Evolutionary conservation across 106 monocot species (phyloP), one percentile per base, ranked within the genome.

Genomic region (Allium fistulosum): DNA sequence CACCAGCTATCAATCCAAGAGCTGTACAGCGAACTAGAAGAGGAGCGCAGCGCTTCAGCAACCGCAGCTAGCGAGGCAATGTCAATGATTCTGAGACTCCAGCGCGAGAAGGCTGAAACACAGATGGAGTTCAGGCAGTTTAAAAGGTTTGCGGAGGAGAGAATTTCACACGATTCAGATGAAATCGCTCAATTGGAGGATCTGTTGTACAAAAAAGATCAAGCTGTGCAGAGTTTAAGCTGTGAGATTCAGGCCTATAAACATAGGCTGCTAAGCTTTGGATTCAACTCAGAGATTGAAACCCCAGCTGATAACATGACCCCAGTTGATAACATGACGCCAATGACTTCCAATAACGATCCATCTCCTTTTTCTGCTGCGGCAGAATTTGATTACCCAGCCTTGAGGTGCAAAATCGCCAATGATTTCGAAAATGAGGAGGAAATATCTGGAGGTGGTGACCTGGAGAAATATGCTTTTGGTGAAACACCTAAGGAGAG

Each of bases 51-150:
- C 68, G 67, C 75, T 10, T 26, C 75, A 15, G 58, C 68, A 9
- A 60, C 75, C 51, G 67, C 75, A 13, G 68, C 75, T 10, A 68
- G 16, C 60, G 75, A 75, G 61, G 61, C 75, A 14, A 75, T 75
- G 75, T 69, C 68, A 50, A 75, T 75, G 76, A 76, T 76, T 62
- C 76, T 76, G 26, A 67, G 56, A 2, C 69, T 76, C 12, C 76
- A 76, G 76, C 59, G 53, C 16, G 76, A 76, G 53, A 69, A 76
- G 69, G 62, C 76, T 53, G 69, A 75, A 57, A 26, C 59, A 7
- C 58, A 67, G 58, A 67, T 75, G 66, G 74, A 75, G 59, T 57
- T 66, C 27, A 58, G 66, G 57, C 74, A 75, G 49, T 75, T 67
- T 60, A 56, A 57, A 17, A 58, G 74, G 12, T 69, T 61, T 53